These are phyloP conservation scores for Salix viminalis DNA, from an alignment of 345 rosid genomes.

Conservation along the genomic window DNA sequence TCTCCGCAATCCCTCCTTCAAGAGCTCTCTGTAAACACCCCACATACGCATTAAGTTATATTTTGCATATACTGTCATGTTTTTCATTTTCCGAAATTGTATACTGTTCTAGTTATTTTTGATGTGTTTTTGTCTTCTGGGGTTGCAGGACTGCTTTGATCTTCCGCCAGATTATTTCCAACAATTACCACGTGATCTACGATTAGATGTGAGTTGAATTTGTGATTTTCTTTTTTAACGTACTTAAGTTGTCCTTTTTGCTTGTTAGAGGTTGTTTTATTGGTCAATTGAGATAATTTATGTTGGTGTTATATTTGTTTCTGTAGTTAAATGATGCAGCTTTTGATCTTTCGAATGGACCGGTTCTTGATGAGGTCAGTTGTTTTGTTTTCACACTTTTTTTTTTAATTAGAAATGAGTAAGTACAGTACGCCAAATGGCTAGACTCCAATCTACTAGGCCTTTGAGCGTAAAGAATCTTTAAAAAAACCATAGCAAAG, in stretches of 20 bases:
- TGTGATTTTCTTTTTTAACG: background rate
- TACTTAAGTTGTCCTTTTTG: background rate
- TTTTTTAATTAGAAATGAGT: background rate
- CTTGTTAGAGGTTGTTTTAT: background rate
- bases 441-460: background rate
- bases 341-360: constrained; percentile 89
- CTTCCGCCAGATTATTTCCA: constrained; percentile 74
- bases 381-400: background rate
- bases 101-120: background rate
- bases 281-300: background rate
- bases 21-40: constrained; percentile 54
- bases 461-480: background rate
- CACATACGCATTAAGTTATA: background rate
- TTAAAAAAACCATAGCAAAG: background rate
- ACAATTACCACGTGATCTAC: constrained; percentile 70
- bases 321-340: constrained; percentile 91
- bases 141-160: constrained; percentile 72
- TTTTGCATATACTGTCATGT: background rate
- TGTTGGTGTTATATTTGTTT: background rate
- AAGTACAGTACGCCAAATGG: background rate
- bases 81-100: background rate
- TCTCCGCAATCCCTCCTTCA: constrained; percentile 46
- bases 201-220: constrained; percentile 57
- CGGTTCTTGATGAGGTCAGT: constrained; percentile 69
- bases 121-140: background rate